phyloP scores from a whole-genome alignment of 768 basidiomycete species.

The Fomitopsis pulvina region DNA sequence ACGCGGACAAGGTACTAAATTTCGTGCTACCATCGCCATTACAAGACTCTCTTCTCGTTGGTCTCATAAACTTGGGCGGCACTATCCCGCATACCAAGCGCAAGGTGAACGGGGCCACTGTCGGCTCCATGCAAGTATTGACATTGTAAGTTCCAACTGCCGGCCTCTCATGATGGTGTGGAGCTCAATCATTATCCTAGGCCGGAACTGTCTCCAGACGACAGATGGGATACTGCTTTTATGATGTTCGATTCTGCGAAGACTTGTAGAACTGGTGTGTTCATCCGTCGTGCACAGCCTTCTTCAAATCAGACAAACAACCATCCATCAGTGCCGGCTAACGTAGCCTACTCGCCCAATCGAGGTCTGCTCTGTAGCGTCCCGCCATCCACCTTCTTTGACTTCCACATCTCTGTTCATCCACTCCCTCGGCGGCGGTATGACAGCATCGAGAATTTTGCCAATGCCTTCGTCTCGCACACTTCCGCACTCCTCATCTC shows the following conservation, averaged over 20 bases:
- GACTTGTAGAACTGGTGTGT: conserved; percentile 37
- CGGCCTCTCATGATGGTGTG: neutral
- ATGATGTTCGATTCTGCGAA: conserved; percentile 38
- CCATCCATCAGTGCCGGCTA: conserved; percentile 47
- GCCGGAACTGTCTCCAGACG: conserved; percentile 44
- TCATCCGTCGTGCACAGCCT: neutral
- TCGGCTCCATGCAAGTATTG: conserved; percentile 46
- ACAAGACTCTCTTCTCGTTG: conserved; percentile 34
- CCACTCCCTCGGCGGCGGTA: neutral
- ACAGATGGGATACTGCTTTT: conserved; percentile 40
- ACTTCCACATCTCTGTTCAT: conserved; percentile 9
- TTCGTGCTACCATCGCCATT: conserved; percentile 36
- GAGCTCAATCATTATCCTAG: conserved; percentile 32
- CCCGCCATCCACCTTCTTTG: conserved; percentile 32
- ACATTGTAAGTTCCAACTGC: conserved; percentile 39
- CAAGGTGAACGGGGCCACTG: conserved; percentile 31
- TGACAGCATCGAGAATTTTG: neutral
- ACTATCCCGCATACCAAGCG: conserved; percentile 25
- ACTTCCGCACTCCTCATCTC: conserved; percentile 5
- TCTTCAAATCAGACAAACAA: neutral
- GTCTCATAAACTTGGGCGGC: conserved; percentile 43
- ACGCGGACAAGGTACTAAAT: conserved; percentile 38
- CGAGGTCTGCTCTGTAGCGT: conserved; percentile 46
- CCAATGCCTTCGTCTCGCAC: neutral
- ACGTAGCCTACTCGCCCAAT: conserved; percentile 53